Conservation (phyloP, 2,329 filamentous ascomycete genomes). For the Allantophomopsis cytisporea region DNA sequence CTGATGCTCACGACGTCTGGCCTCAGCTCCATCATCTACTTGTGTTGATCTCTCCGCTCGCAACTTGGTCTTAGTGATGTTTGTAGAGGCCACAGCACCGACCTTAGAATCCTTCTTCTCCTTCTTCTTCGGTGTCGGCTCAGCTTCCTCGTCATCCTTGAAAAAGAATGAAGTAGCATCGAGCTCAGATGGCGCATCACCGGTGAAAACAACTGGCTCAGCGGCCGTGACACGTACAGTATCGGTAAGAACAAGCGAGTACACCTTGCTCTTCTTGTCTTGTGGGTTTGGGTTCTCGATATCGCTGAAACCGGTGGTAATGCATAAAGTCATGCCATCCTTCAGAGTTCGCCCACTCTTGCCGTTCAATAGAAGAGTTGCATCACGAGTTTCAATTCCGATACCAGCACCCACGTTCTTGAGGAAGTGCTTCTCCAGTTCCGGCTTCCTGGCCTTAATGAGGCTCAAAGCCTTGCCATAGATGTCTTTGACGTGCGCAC, state of each 20-base stretch:
- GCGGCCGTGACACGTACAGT: slow-evolving; percentile 73
- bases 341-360: slow-evolving; percentile 78
- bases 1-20: slow-evolving; percentile 78
- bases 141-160: slow-evolving; percentile 84
- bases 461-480: slow-evolving; percentile 75
- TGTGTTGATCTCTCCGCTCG: slow-evolving; percentile 84
- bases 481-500: slow-evolving; percentile 74
- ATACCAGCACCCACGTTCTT: slow-evolving; percentile 89
- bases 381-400: slow-evolving; percentile 81
- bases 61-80: slow-evolving; percentile 87
- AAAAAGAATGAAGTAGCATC: slow-evolving; percentile 98
- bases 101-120: slow-evolving; percentile 74
- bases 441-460: slow-evolving; percentile 82
- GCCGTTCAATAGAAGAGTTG: slow-evolving; percentile 68
- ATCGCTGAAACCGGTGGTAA: slow-evolving; percentile 83
- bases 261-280: slow-evolving; percentile 79
- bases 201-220: slow-evolving; percentile 85
- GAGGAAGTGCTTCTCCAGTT: slow-evolving; percentile 86
- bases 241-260: slow-evolving; percentile 83
- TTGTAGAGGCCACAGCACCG: slow-evolving; percentile 82
- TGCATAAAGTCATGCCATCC: slow-evolving; percentile 92
- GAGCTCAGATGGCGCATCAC: slow-evolving; percentile 79
- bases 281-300: slow-evolving; percentile 77
- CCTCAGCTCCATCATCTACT: slow-evolving; percentile 80
- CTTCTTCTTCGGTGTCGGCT: slow-evolving; percentile 73